Base-by-base conservation (phyloP, 768 basidiomycete species). In the Pisolithus orientalis region DNA sequence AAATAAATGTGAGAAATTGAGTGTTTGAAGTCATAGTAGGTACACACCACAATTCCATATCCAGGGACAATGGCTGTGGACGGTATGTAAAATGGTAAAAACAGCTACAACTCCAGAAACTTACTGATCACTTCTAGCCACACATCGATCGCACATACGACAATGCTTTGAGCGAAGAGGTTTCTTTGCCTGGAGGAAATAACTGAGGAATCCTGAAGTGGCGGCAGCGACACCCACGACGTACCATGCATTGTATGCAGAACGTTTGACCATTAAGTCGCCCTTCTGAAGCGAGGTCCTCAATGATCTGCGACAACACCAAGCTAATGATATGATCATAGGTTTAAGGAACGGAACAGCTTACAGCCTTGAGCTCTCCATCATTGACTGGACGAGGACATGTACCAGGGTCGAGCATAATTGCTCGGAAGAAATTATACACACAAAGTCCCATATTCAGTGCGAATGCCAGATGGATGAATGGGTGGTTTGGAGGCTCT, bases 121-220 rank as follows among this genome's bases (percentile, higher is more conserved):
- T 65, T 65, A 96, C 93, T 99, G 96, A 62, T 99, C 96, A 62
- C 85, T 90, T 44, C 94, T 77, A 11, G 90, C 88, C 17, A 92
- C 78, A 61, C 96, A 99, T 47, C 84, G 83, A 61, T 94, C 87
- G 62, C 94, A 97, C 24, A 87, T 76, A 10, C 94, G 83, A 71
- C 94, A 97, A 64, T 99, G 96, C 67, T 95, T 98, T 29, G 92
- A 94, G 6, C 96, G 80, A 24, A 99, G 72, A 11, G 96, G 90
- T 62, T 95, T 94, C 39, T 87, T 82, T 8, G 89, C 87, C 85
- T 89, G 38, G 5, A 14, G 44, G 1, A 49, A 37, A 34, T 47
- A 2, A 46, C 39, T 14, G 29, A n/a, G 42, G 3, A 24, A 39
- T n/a, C 44, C 28, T 32, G 29, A 13, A 25, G 17, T 17, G 17